These are phyloP conservation scores for Trichoderma sp. DNA, from an alignment of 2,329 filamentous ascomycete species.

Conservation along the genomic window DNA sequence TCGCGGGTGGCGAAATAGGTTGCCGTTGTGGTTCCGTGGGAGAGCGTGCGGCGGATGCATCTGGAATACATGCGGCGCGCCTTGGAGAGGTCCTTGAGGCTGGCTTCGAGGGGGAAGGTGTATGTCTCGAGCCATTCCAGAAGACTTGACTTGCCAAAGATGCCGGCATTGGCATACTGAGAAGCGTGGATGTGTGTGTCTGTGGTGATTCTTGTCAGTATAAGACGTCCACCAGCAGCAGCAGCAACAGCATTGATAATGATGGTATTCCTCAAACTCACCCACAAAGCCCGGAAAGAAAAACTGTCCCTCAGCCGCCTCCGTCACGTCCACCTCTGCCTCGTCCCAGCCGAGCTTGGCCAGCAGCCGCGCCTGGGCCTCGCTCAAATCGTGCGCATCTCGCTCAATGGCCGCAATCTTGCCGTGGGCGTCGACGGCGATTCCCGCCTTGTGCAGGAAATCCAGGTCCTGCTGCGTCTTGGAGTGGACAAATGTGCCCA, in stretches of 20 bases:
- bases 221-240: no score
- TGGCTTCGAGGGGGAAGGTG: conserved; percentile 89
- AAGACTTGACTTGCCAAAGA: conserved; percentile 91
- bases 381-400: conserved; percentile 32
- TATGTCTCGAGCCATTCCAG: conserved; percentile 92
- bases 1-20: conserved; percentile 94
- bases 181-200: conserved; percentile 95
- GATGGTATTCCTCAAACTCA: conserved; percentile 35
- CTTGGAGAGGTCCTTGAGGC: conserved; percentile 60
- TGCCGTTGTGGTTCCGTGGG: conserved; percentile 88
- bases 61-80: conserved; percentile 73
- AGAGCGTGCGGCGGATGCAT: conserved; percentile 74
- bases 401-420: conserved; percentile 49
- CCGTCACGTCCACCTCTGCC: conserved; percentile 38
- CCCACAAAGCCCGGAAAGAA: conserved; percentile 84
- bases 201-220: conserved; percentile 34
- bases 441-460: conserved; percentile 48
- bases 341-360: conserved; percentile 45
- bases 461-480: conserved; percentile 47
- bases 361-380: conserved; percentile 35
- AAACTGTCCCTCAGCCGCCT: conserved; percentile 55
- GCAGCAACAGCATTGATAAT: no score
- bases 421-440: conserved; percentile 50
- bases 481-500: conserved; percentile 56
- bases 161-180: conserved; percentile 90